Evolutionary conservation across 176 grass and related monocot species (phyloP).

Genomic region (Lolium rigidum): DNA sequence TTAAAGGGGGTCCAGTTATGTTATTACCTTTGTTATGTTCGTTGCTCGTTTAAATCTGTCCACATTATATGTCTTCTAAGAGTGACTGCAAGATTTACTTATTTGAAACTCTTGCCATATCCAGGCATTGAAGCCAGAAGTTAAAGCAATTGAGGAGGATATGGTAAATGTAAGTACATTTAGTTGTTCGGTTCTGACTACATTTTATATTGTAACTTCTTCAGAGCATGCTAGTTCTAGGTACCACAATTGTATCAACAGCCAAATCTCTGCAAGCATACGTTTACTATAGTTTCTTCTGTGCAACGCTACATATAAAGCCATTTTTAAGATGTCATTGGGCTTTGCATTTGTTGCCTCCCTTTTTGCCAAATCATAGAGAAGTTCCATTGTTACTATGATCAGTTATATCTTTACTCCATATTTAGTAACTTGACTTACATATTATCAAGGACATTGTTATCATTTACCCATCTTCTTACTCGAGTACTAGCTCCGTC

Average conservation of each 20-base stretch:
- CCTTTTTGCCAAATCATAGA: background rate
- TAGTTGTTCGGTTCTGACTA: constrained; percentile 16
- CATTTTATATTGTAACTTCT: constrained; percentile 14
- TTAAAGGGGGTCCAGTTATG: background rate
- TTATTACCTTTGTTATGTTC: background rate
- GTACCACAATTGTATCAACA: background rate
- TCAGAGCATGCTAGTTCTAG: background rate
- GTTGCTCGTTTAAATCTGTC: background rate
- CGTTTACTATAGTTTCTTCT: background rate
- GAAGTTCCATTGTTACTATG: background rate
- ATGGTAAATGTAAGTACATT: constrained; percentile 59
- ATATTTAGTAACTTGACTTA: background rate
- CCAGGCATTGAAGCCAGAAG: constrained; percentile 71
- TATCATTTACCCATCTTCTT: background rate
- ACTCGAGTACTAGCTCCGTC: background rate
- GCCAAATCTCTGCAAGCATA: background rate
- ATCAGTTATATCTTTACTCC: background rate
- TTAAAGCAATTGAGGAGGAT: constrained; percentile 60
- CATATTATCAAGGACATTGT: background rate
- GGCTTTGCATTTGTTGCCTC: constrained; percentile 15
- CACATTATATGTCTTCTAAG: background rate
- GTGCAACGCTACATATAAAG: constrained; percentile 15
- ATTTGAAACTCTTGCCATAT: constrained; percentile 25
- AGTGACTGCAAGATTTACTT: constrained; percentile 18
- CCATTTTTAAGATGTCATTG: background rate